Percentiles rank a stretch among this genome's conserved stretches.
These are phyloP conservation scores for Pyrenophora graminea DNA, from an alignment of 2,329 filamentous ascomycete genomes.

Conservation along the genomic window DNA sequence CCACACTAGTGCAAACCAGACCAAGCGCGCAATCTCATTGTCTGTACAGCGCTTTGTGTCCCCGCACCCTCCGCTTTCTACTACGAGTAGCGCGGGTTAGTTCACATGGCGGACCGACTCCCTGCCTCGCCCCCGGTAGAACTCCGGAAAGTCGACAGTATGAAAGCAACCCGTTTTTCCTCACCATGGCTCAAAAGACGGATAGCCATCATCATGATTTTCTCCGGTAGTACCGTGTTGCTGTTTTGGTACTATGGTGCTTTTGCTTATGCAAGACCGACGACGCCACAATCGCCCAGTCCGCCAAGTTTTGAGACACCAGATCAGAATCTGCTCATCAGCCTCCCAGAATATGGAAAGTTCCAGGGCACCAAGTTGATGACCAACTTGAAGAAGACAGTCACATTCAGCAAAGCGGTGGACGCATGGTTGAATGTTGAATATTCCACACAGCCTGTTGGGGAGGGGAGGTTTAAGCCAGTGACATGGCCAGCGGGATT, in stretches of 20 bases:
- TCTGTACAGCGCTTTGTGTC: slow-evolving; percentile 3
- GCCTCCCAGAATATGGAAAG: slow-evolving; percentile 48
- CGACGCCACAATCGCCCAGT: slow-evolving; percentile 12
- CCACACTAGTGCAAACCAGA: slow-evolving; percentile 6
- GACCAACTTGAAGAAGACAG: slow-evolving; percentile 39
- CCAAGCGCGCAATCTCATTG: background rate
- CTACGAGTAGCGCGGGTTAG: slow-evolving; percentile 5
- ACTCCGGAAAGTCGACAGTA: slow-evolving; percentile 6
- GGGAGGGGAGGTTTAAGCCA: slow-evolving; percentile 48
- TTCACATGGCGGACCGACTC: slow-evolving; percentile 16
- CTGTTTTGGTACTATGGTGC: slow-evolving; percentile 32
- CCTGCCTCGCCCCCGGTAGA: slow-evolving; percentile 6
- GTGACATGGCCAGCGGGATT: slow-evolving; percentile 50
- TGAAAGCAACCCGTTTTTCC: slow-evolving; percentile 14
- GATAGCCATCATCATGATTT: slow-evolving; percentile 25
- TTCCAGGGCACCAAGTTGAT: slow-evolving; percentile 49
- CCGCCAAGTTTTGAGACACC: slow-evolving; percentile 10
- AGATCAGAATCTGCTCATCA: slow-evolving; percentile 30
- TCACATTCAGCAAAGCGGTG: slow-evolving; percentile 41
- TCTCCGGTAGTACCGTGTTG: slow-evolving; percentile 22
- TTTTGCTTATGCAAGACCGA: slow-evolving; percentile 17
- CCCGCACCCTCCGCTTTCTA: slow-evolving; percentile 10
- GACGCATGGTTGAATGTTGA: slow-evolving; percentile 57
- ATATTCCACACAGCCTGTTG: slow-evolving; percentile 50
- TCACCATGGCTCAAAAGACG: slow-evolving; percentile 23